These are phyloP conservation scores for Penicillium sp. DNA, from an alignment of 2,329 filamentous ascomycete genomes.

Conservation along the genomic window DNA sequence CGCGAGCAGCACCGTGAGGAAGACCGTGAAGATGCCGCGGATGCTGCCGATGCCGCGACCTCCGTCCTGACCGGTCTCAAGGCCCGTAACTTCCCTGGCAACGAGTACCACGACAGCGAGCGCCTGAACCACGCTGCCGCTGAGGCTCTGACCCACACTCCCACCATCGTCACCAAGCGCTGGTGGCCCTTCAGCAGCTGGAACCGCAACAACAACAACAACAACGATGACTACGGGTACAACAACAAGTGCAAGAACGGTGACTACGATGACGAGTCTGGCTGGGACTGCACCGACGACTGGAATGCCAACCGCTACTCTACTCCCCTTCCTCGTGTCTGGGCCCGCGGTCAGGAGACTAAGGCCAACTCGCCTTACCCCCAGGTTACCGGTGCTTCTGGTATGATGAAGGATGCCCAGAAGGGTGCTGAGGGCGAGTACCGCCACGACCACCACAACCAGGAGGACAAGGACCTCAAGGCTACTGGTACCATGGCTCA, in stretches of 20 bases:
- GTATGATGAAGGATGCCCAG: not conserved
- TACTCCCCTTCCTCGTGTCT: slow-evolving; percentile 11
- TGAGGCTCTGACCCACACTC: not conserved
- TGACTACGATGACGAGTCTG: slow-evolving; percentile 7
- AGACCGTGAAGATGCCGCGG: not conserved
- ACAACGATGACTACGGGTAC: slow-evolving; percentile 1
- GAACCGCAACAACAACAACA: slow-evolving; percentile 2
- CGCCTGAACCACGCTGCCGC: not conserved
- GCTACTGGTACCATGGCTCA: not conserved
- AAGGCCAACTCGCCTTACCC: not conserved
- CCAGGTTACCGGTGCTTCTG: not conserved
- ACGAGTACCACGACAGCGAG: slow-evolving; percentile 10
- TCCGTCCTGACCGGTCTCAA: not conserved
- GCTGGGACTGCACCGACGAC: slow-evolving; percentile 11
- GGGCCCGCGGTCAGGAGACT: slow-evolving; percentile 8
- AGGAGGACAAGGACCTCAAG: slow-evolving; percentile 2
- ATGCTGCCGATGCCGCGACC: not conserved
- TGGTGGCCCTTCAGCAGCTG: slow-evolving; percentile 7
- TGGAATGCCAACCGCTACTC: slow-evolving; percentile 7
- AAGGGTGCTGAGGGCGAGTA: slow-evolving; percentile 9
- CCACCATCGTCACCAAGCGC: not conserved
- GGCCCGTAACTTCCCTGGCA: not conserved
- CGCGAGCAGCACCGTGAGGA: not conserved
- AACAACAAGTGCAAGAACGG: slow-evolving; percentile 11
- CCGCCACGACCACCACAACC: not conserved